Base-by-base conservation (phyloP, 2,329 filamentous ascomycete genomes). In the Diaporthe vexans region DNA sequence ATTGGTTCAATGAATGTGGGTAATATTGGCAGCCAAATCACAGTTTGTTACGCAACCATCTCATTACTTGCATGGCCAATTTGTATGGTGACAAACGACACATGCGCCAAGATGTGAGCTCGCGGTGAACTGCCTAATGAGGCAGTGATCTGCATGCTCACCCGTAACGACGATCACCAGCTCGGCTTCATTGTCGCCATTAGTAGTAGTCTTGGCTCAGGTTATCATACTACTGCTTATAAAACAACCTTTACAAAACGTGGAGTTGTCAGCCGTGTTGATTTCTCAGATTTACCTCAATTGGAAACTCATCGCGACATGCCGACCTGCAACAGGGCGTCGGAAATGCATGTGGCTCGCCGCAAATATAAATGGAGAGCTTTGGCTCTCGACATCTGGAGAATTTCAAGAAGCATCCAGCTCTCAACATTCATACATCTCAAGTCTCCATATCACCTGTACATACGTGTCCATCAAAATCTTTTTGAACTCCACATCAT, bases 401-500 rank as follows among this genome's bases (percentile, higher is more conserved):
- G 15, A 40, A 13, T 13, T 15, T 4, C 2, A 3, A 11, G 7
- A n/a, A 37, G 8, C 4, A 37, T n/a, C 2, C 3, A n/a, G 7
- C 4, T 4, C 1, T 24, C 5, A 13, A 2, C 2, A 7, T 58
- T 15, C 33, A 17, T 37, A 7, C 9, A 2, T 11, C 1, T 7
- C 10, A 37, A 11, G n/a, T 15, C 35, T 15, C 2, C 1, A n/a
- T 7, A n/a, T 4, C 19, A 3, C 19, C 29, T 21, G 9, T 19
- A 4, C 15, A 35, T 13, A n/a, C 1, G 0, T 13, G 29, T 35
- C 4, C 2, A 57, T 33, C 8, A 0, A 3, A 9, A 11, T 19
- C 9, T 19, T 1, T 35, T 1, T 6, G 1, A 13, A 6, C 4
- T 4, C 17, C 17, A 35, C 10, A 35, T 15, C 33, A 37, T 37